These are phyloP conservation scores for Magnusiomyces ingens DNA, from an alignment of 1,139 yeast species.

Conservation along the genomic window DNA sequence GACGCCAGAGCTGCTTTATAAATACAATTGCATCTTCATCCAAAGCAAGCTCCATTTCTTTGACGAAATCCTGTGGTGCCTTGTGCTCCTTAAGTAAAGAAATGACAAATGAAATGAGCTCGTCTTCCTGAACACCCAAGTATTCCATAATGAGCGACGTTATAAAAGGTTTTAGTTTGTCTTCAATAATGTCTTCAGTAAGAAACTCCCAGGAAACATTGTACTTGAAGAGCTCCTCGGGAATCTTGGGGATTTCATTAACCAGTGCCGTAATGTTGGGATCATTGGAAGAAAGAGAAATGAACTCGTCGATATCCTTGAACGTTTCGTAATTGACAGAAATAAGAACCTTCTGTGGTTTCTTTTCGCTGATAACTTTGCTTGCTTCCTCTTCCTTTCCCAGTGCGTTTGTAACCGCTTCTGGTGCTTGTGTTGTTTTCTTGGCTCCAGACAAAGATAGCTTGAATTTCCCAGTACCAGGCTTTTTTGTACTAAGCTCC, in stretches of 20 bases:
- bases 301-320: not conserved
- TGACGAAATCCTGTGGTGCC: slow-evolving; percentile 24
- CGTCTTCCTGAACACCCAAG: slow-evolving; percentile 34
- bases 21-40: slow-evolving; percentile 33
- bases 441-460: slow-evolving; percentile 8
- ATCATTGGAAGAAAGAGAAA: not conserved
- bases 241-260: slow-evolving; percentile 20
- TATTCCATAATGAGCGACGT: slow-evolving; percentile 29
- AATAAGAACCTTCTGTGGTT: not conserved
- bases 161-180: slow-evolving; percentile 25
- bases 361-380: not conserved
- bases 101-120: slow-evolving; percentile 29
- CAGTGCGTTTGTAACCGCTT: not conserved
- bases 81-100: slow-evolving; percentile 26
- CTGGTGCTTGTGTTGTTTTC: not conserved
- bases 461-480: slow-evolving; percentile 13
- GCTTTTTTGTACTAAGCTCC: not conserved
- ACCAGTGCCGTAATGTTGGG: slow-evolving; percentile 10
- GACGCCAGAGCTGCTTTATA: slow-evolving; percentile 27
- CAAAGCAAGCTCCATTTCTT: slow-evolving; percentile 30
- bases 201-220: slow-evolving; percentile 28
- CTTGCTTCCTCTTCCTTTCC: not conserved
- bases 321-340: slow-evolving; percentile 1
- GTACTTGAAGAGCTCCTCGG: slow-evolving; percentile 22
- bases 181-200: slow-evolving; percentile 22